phyloP scores from a whole-genome alignment of 768 basidiomycete species.

The Psilocybe subaeruginosa region DNA sequence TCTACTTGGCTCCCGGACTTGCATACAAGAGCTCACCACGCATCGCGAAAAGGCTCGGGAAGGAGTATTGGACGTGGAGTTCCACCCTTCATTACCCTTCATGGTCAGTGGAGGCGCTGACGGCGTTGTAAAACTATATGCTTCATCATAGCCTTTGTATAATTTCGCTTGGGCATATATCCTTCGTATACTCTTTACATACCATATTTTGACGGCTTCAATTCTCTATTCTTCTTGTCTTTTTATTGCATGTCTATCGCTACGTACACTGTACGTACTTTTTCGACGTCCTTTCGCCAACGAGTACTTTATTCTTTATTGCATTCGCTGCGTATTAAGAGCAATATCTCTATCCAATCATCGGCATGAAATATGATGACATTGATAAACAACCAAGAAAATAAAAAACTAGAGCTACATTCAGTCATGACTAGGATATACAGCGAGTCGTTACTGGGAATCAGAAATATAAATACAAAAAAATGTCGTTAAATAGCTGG shows the following conservation, averaged over 20 bases:
- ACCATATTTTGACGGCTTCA: constrained; percentile 32
- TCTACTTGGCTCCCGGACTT: constrained; percentile 74
- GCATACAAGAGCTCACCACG: constrained; percentile 86
- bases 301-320: constrained; percentile 23
- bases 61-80: constrained; percentile 88
- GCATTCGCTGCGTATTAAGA: constrained; percentile 10
- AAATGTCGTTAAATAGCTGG: constrained; percentile 38
- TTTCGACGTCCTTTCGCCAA: constrained; percentile 16
- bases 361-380: constrained; percentile 5
- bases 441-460: constrained; percentile 24
- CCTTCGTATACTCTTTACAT: constrained; percentile 37
- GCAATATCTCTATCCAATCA: not conserved
- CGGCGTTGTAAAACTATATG: constrained; percentile 90
- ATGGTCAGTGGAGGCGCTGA: constrained; percentile 97
- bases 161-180: constrained; percentile 22
- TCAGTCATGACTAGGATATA: constrained; percentile 33
- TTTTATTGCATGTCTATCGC: constrained; percentile 28
- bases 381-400: constrained; percentile 8
- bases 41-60: constrained; percentile 91
- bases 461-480: constrained; percentile 12
- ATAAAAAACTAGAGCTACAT: constrained; percentile 40
- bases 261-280: constrained; percentile 22
- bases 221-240: constrained; percentile 29
- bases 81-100: constrained; percentile 81
- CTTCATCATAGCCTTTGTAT: constrained; percentile 65